phyloP scores from a whole-genome alignment of 176 grass and related monocot species.

The Paspalum vaginatum region DNA sequence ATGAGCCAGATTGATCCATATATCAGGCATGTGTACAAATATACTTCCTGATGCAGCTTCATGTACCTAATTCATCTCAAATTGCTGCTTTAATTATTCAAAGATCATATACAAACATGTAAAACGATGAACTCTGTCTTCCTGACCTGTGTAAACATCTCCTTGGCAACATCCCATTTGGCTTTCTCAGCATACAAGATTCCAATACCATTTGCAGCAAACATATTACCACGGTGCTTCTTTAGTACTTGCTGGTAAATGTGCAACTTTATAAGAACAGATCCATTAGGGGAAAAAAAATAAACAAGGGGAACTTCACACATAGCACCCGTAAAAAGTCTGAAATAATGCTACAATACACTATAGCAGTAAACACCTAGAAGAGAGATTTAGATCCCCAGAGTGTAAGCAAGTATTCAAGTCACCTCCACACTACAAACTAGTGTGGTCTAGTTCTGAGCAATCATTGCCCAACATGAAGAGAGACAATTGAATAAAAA shows the following conservation, averaged over 20 bases:
- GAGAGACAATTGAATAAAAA: not conserved
- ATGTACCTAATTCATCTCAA: slow-evolving; percentile 74
- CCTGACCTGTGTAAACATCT: slow-evolving; percentile 92
- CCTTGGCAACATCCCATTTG: slow-evolving; percentile 92
- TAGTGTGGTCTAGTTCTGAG: not conserved
- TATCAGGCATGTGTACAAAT: slow-evolving; percentile 95
- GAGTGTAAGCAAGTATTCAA: not conserved
- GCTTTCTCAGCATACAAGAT: slow-evolving; percentile 91
- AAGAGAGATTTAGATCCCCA: slow-evolving; percentile 24
- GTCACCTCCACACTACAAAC: slow-evolving; percentile 5
- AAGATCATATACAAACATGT: slow-evolving; percentile 1
- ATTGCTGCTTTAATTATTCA: slow-evolving; percentile 36
- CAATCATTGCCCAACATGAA: slow-evolving; percentile 1
- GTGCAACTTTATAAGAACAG: slow-evolving; percentile 5
- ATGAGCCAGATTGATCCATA: slow-evolving; percentile 96
- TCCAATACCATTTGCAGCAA: slow-evolving; percentile 94
- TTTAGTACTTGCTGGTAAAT: slow-evolving; percentile 69
- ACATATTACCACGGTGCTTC: slow-evolving; percentile 78
- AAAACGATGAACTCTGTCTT: slow-evolving; percentile 10
- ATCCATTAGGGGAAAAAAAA: not conserved
- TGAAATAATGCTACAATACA: not conserved
- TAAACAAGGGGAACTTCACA: not conserved
- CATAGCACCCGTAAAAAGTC: not conserved
- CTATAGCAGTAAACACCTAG: not conserved
- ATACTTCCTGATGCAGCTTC: slow-evolving; percentile 90